phyloP scores from a whole-genome alignment of 2,329 filamentous ascomycete genomes.

The Balansia obtecta region DNA sequence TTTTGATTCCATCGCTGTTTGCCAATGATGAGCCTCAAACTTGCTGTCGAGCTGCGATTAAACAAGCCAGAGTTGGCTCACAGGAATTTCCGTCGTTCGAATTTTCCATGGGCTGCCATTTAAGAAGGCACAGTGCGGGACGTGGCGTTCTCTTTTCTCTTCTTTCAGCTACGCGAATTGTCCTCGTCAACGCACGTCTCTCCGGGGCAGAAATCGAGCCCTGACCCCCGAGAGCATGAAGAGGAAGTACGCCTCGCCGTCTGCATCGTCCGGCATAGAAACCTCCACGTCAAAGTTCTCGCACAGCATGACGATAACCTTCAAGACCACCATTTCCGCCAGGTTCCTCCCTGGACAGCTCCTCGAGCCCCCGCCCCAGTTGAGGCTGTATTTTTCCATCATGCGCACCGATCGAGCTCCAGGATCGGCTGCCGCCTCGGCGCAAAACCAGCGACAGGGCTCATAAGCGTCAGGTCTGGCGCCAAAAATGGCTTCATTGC shows the following conservation, averaged over 20 bases:
- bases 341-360: conserved; percentile 38
- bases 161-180: neutral
- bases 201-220: conserved; percentile 21
- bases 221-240: conserved; percentile 37
- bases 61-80: too few relatives aligned
- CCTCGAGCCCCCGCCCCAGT: conserved; percentile 38
- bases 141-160: too few relatives aligned
- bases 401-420: conserved; percentile 10
- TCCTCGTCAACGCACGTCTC: neutral
- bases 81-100: too few relatives aligned
- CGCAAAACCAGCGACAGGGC: conserved; percentile 35
- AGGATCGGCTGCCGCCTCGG: conserved; percentile 11
- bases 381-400: conserved; percentile 37
- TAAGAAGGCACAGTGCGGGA: too few relatives aligned
- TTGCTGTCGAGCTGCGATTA: too few relatives aligned
- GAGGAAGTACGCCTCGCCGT: conserved; percentile 36
- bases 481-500: conserved; percentile 37
- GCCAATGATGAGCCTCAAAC: too few relatives aligned
- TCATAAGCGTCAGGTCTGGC: conserved; percentile 28
- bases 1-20: too few relatives aligned
- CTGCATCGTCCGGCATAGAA: conserved; percentile 23
- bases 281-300: conserved; percentile 32
- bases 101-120: too few relatives aligned
- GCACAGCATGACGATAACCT: conserved; percentile 29
- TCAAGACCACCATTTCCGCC: conserved; percentile 36